phyloP scores from a whole-genome alignment of 2,329 filamentous ascomycete species.

The Aspergillus sp. region DNA sequence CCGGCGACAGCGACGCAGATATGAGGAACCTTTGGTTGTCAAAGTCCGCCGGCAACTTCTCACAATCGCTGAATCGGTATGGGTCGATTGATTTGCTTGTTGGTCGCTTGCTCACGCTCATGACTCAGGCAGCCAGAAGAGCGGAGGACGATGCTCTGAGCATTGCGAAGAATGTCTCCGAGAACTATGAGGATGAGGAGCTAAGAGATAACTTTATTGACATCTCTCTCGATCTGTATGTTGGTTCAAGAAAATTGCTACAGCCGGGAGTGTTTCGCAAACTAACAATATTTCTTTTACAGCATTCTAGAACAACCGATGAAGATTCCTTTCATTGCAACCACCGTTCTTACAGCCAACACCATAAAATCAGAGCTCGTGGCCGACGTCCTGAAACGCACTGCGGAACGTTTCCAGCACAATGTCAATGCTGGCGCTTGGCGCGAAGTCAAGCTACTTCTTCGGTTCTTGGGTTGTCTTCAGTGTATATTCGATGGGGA shows the following conservation, averaged over 20 bases:
- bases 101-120: slow-evolving; percentile 3
- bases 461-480: slow-evolving; percentile 87
- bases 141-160: slow-evolving; percentile 77
- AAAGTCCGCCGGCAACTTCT: slow-evolving; percentile 79
- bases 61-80: slow-evolving; percentile 75
- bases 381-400: slow-evolving; percentile 68
- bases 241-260: slow-evolving; percentile 3
- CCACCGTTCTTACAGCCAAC: slow-evolving; percentile 80
- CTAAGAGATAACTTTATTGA: slow-evolving; percentile 74
- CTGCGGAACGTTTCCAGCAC: slow-evolving; percentile 66
- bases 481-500: slow-evolving; percentile 80
- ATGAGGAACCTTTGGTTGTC: slow-evolving; percentile 72
- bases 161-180: slow-evolving; percentile 76
- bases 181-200: slow-evolving; percentile 85
- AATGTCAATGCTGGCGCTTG: slow-evolving; percentile 76
- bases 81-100: slow-evolving; percentile 10
- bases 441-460: slow-evolving; percentile 86
- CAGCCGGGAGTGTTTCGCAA: background rate
- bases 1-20: slow-evolving; percentile 71
- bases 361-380: slow-evolving; percentile 75
- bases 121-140: slow-evolving; percentile 65
- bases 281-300: slow-evolving; percentile 25
- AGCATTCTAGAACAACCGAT: slow-evolving; percentile 86
- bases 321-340: slow-evolving; percentile 94
- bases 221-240: slow-evolving; percentile 73